Evolutionary conservation across 2,329 filamentous ascomycete species (phyloP).

Genomic region (Ilyonectria mors-panacis): DNA sequence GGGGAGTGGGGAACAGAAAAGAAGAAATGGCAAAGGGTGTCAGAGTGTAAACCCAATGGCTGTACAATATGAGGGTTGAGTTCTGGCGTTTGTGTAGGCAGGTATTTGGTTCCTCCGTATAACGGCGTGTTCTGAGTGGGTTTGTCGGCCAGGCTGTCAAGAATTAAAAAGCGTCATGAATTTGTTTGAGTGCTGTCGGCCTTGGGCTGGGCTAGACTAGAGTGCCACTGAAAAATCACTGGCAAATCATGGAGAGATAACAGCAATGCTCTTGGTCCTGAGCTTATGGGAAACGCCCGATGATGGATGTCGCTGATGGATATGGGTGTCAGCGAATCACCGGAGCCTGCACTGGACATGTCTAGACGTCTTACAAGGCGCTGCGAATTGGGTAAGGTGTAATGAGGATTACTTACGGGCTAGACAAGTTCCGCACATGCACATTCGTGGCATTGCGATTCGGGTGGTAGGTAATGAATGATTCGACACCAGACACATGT

Average conservation of each 20-base stretch:
- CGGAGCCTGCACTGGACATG: not conserved
- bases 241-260: slow-evolving; percentile 1
- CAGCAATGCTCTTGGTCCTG: slow-evolving; percentile 4
- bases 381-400: slow-evolving; percentile 23
- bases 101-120: not conserved
- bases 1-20: not conserved
- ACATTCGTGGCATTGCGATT: slow-evolving; percentile 8
- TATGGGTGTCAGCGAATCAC: slow-evolving; percentile 3
- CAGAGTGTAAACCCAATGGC: not conserved
- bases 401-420: slow-evolving; percentile 25
- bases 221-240: slow-evolving; percentile 12
- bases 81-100: not conserved
- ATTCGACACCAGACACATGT: slow-evolving; percentile 17
- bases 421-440: slow-evolving; percentile 10
- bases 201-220: not conserved
- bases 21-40: not conserved
- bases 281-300: slow-evolving; percentile 8
- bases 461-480: slow-evolving; percentile 10
- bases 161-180: slow-evolving; percentile 20
- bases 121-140: not conserved
- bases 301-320: slow-evolving; percentile 19
- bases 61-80: not conserved
- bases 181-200: slow-evolving; percentile 2
- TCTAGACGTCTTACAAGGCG: slow-evolving; percentile 14
- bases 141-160: not conserved